phyloP scores from a whole-genome alignment of 106 monocot species.

The Narthecium ossifragum region DNA sequence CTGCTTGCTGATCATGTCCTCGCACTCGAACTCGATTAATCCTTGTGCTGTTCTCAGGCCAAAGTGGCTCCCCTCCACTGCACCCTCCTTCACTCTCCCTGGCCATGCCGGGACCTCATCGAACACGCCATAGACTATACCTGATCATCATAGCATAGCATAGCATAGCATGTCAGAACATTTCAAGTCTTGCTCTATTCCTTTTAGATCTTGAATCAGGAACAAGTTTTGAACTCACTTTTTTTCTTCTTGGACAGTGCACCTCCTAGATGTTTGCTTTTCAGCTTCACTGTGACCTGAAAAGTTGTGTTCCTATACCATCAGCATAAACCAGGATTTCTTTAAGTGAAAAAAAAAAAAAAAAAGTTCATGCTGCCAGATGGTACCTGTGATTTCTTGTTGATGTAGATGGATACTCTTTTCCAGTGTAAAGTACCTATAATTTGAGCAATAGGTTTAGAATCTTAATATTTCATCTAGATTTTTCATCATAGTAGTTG shows the following conservation, averaged over 20 bases:
- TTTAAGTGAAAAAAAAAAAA: too few relatives aligned
- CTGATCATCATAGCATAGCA: conserved; percentile 21
- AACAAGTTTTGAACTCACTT: conserved; percentile 52
- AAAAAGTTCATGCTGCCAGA: neutral
- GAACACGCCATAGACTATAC: conserved; percentile 65
- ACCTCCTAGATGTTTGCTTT: conserved; percentile 73
- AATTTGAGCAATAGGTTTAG: too few relatives aligned
- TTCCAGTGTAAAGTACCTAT: conserved; percentile 63
- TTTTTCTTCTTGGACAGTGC: conserved; percentile 82
- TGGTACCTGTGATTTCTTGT: conserved; percentile 82
- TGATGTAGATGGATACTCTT: conserved; percentile 61
- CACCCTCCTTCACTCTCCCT: conserved; percentile 3
- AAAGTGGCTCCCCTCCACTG: conserved; percentile 30
- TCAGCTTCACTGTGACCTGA: conserved; percentile 82
- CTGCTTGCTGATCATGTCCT: conserved; percentile 36
- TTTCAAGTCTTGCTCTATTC: neutral
- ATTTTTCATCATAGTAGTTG: too few relatives aligned
- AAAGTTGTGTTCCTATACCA: conserved; percentile 3
- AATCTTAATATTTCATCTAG: too few relatives aligned
- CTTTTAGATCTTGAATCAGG: neutral
- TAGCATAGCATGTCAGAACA: conserved; percentile 1
- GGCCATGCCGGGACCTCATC: conserved; percentile 42
- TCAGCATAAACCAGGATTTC: neutral
- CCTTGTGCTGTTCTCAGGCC: conserved; percentile 64
- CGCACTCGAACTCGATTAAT: conserved; percentile 50